phyloP scores from a whole-genome alignment of 176 grass and related monocot species.

The Guadua angustifolia region DNA sequence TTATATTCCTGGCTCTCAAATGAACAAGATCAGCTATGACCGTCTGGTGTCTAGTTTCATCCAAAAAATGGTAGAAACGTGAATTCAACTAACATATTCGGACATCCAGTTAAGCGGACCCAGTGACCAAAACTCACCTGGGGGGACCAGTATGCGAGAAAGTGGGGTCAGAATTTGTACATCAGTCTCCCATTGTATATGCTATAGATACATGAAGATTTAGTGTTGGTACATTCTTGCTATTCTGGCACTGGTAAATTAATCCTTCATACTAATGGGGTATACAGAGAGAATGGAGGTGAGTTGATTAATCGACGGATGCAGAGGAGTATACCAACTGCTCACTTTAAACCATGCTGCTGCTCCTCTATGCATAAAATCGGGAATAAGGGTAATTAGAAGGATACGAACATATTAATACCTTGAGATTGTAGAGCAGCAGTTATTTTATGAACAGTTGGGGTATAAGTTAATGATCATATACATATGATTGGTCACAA shows the following conservation, averaged over 20 bases:
- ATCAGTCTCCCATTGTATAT: not conserved
- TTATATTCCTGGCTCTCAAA: too few species aligned
- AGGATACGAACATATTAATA: slow-evolving; percentile 3
- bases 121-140: not conserved
- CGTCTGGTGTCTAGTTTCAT: not conserved
- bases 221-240: not conserved
- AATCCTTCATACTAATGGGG: too few species aligned
- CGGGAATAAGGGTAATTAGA: not conserved
- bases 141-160: not conserved
- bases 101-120: not conserved
- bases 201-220: not conserved
- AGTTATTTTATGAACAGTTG: not conserved
- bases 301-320: too few species aligned
- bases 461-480: not conserved
- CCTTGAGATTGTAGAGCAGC: not conserved
- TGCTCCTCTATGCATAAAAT: too few species aligned
- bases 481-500: not conserved
- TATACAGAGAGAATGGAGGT: too few species aligned
- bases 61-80: not conserved
- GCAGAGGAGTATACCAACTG: too few species aligned
- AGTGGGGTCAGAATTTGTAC: not conserved
- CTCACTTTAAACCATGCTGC: too few species aligned
- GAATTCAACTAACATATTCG: not conserved
- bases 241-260: not conserved
- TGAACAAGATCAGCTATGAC: too few species aligned